A percentile compares a stretch with the other conserved stretches of the same genome.
Conservation (phyloP, 208 protist species). For the Leishmania guyanensis region DNA sequence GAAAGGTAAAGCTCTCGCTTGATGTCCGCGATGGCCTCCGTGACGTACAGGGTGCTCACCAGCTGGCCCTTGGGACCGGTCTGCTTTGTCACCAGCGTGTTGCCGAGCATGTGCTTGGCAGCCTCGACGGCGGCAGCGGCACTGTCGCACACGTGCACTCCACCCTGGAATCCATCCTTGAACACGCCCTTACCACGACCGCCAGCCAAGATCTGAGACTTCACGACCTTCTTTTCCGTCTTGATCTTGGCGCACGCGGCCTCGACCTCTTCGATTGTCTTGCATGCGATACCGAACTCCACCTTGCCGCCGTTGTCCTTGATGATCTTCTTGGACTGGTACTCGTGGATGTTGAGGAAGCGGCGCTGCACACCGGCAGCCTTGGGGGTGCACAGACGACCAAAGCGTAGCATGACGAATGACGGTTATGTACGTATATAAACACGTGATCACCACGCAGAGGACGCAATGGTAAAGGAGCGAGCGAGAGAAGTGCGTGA, state of each 20-base stretch:
- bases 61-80: conserved; percentile 94
- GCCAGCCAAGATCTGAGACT: conserved; percentile 99
- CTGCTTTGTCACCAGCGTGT: conserved; percentile 99
- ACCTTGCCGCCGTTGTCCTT: conserved; percentile 90
- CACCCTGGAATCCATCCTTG: conserved; percentile 95
- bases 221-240: conserved; percentile 95
- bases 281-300: conserved; percentile 91
- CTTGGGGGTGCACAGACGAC: conserved; percentile 62
- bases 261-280: conserved; percentile 87
- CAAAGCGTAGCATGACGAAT: conserved; percentile 70
- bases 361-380: conserved; percentile 70
- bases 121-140: conserved; percentile 86
- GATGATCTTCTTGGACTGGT: conserved; percentile 91
- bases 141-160: conserved; percentile 89
- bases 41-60: conserved; percentile 92
- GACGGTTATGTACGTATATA: neutral
- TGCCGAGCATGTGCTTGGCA: conserved; percentile 97
- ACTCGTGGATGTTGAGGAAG: conserved; percentile 94
- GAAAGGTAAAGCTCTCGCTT: conserved; percentile 98
- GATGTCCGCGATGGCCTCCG: conserved; percentile 89
- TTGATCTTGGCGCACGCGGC: conserved; percentile 89
- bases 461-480: neutral
- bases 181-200: conserved; percentile 99
- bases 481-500: neutral
- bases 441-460: neutral